Evolutionary conservation across 2,329 filamentous ascomycete genomes (phyloP).

Genomic region (Monilinia aucupariae): DNA sequence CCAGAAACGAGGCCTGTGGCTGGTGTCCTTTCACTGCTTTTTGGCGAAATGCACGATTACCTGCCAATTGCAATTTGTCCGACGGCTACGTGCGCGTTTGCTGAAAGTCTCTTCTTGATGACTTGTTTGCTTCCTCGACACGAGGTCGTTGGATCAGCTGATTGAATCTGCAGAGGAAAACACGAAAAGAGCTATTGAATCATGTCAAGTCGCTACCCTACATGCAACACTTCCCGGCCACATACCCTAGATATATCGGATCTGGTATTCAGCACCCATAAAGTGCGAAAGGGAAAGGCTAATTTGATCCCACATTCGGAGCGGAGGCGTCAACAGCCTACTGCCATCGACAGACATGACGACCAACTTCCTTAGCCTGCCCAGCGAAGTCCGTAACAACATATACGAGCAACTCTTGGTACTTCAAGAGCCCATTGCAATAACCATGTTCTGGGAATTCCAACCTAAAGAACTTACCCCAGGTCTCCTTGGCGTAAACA

Average conservation of each 20-base stretch:
- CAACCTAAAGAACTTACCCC: slow-evolving; percentile 1
- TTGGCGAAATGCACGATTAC: neutral
- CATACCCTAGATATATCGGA: neutral
- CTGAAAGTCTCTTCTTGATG: neutral
- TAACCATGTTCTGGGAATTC: neutral
- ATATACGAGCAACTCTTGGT: slow-evolving; percentile 13
- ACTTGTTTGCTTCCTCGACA: neutral
- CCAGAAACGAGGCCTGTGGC: neutral
- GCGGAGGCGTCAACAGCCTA: neutral
- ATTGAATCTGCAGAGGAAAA: neutral
- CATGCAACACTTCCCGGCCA: neutral
- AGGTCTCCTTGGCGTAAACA: slow-evolving; percentile 23
- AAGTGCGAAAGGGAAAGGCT: too few relatives aligned
- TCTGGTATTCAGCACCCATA: neutral
- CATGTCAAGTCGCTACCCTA: neutral
- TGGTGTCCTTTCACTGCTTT: neutral
- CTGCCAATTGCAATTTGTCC: neutral
- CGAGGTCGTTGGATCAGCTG: too few relatives aligned
- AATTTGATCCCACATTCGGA: neutral
- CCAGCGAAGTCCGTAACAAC: slow-evolving; percentile 15
- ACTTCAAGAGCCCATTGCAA: neutral
- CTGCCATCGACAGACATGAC: slow-evolving; percentile 3
- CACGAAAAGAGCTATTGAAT: too few relatives aligned
- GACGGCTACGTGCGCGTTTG: neutral
- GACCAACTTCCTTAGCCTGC: slow-evolving; percentile 15